These are phyloP conservation scores for Populus hybrid DNA, from an alignment of 441 rosid genomes.

Conservation along the genomic window DNA sequence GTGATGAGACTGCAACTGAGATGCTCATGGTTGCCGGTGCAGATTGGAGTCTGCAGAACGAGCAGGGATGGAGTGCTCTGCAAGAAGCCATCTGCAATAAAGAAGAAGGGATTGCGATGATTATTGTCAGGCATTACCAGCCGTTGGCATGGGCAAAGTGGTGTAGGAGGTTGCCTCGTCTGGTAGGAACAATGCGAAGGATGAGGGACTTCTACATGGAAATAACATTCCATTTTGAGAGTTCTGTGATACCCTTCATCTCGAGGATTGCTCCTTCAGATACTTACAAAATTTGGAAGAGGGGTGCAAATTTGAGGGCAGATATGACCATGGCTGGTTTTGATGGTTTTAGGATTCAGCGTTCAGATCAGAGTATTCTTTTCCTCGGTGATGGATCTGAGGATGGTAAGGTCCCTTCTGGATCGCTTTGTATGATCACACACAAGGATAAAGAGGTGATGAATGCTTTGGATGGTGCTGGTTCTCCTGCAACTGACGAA, in stretches of 20 bases:
- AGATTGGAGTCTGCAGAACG: constrained; percentile 96
- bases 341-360: constrained; percentile 87
- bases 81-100: constrained; percentile 90
- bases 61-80: constrained; percentile 93
- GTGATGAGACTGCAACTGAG: constrained; percentile 72
- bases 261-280: constrained; percentile 95
- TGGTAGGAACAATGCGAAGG: constrained; percentile 69
- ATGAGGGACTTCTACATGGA: constrained; percentile 99
- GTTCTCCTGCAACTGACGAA: constrained; percentile 70
- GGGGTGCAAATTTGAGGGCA: constrained; percentile 88
- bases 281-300: constrained; percentile 91
- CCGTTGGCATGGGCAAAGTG: constrained; percentile 97
- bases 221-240: constrained; percentile 88
- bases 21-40: constrained; percentile 94
- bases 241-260: constrained; percentile 21
- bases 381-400: constrained; percentile 96
- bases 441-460: constrained; percentile 92
- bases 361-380: constrained; percentile 85
- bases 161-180: constrained; percentile 91
- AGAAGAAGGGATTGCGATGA: constrained; percentile 76
- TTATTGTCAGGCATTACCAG: constrained; percentile 83
- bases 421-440: constrained; percentile 80
- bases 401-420: constrained; percentile 70
- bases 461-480: constrained; percentile 93
- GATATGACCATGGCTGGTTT: constrained; percentile 98